Percentiles rank a stretch among this genome's conserved stretches.
These are phyloP conservation scores for Polygonum aviculare DNA, from an alignment of 148 eudicot species.

Conservation along the genomic window DNA sequence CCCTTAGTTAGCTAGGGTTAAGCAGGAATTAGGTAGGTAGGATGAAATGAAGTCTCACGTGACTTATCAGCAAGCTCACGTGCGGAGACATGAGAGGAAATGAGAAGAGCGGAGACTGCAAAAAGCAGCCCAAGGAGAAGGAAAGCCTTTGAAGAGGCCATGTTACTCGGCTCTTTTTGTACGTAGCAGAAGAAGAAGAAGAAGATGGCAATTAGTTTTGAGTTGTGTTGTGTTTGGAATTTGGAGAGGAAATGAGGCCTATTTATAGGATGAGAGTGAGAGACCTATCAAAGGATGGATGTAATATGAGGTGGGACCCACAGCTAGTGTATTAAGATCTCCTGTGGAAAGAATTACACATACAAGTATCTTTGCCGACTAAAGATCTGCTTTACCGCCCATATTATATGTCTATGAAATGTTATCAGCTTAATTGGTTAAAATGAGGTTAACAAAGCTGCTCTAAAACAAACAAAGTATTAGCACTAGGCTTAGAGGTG, in stretches of 20 bases:
- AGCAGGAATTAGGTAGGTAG: too few relatives aligned
- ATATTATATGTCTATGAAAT: too few relatives aligned
- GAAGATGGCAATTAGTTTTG: too few relatives aligned
- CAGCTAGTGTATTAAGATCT: background rate
- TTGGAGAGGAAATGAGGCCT: background rate
- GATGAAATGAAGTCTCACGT: background rate
- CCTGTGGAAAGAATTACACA: too few relatives aligned
- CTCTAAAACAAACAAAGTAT: too few relatives aligned
- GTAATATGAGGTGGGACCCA: background rate
- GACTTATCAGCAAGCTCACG: background rate
- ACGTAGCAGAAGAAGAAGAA: too few relatives aligned
- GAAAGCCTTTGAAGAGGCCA: conserved; percentile 1
- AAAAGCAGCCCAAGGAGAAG: background rate
- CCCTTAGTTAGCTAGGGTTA: too few relatives aligned
- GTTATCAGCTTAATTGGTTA: too few relatives aligned
- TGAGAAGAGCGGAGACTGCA: background rate
- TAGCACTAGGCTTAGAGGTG: too few relatives aligned
- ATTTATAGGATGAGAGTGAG: background rate
- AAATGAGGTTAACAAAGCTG: too few relatives aligned
- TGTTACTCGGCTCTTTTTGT: background rate
- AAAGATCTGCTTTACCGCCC: too few relatives aligned
- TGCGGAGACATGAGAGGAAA: conserved; percentile 2
- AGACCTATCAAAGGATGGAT: background rate
- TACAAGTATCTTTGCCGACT: too few relatives aligned
- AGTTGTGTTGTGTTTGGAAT: background rate